phyloP scores from a whole-genome alignment of 495 filamentous ascomycete genomes.

The Aspergillus nanangensis region DNA sequence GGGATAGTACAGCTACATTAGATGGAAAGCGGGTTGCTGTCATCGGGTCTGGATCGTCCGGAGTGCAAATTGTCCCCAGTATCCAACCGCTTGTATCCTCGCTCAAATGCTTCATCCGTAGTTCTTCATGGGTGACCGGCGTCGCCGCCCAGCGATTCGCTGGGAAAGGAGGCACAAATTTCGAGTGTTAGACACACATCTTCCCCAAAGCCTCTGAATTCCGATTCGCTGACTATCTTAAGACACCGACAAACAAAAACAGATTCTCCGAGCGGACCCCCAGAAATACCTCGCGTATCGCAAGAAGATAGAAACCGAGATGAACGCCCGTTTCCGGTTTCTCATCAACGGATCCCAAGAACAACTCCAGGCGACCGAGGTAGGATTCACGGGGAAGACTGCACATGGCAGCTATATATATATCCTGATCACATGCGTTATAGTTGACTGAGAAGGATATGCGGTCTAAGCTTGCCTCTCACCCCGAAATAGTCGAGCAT shows the following conservation, averaged over 20 bases:
- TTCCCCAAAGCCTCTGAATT: background rate
- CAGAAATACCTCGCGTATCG: constrained; percentile 24
- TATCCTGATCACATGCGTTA: background rate
- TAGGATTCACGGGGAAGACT: too few relatives aligned
- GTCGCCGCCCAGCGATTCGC: constrained; percentile 4
- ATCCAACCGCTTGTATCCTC: constrained; percentile 34
- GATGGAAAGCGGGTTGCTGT: constrained; percentile 43
- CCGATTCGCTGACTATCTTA: background rate
- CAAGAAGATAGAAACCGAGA: constrained; percentile 35
- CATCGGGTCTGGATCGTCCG: constrained; percentile 42
- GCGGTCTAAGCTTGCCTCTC: constrained; percentile 18
- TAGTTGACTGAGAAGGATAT: background rate
- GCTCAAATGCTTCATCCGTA: constrained; percentile 21
- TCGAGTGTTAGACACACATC: background rate
- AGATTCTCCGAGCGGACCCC: constrained; percentile 15
- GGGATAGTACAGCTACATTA: constrained; percentile 31
- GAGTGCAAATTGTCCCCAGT: constrained; percentile 51
- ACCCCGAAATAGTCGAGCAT: constrained; percentile 21
- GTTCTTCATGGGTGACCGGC: constrained; percentile 16
- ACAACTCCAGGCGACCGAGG: too few relatives aligned
- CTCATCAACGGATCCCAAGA: too few relatives aligned
- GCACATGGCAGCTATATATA: too few relatives aligned
- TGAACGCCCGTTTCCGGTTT: constrained; percentile 32
- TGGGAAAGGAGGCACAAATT: constrained; percentile 6
- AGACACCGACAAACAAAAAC: constrained; percentile 30